Percentiles rank a stretch among this genome's conserved stretches.
phyloP scores from a whole-genome alignment of 805 yeast genomes.

The Spathaspora hagerdaliae region DNA sequence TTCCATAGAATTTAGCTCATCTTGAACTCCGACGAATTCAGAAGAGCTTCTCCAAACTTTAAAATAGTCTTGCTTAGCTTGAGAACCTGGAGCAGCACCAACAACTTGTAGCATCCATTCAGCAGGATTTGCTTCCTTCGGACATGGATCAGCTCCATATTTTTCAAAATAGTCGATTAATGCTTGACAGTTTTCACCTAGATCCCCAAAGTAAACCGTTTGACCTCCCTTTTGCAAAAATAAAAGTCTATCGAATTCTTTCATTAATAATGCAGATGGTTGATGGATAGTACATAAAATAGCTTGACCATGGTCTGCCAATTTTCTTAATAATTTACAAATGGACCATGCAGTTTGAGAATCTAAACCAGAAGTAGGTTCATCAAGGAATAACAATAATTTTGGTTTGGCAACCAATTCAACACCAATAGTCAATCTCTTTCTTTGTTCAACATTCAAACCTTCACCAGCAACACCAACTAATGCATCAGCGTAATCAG shows the following conservation, averaged over 20 bases:
- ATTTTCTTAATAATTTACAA: constrained; percentile 29
- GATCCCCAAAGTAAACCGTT: constrained; percentile 76
- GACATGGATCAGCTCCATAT: constrained; percentile 51
- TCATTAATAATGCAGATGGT: constrained; percentile 72
- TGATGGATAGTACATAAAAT: constrained; percentile 62
- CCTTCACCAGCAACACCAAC: constrained; percentile 73
- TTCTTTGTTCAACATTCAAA: constrained; percentile 32
- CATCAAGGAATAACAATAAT: constrained; percentile 30
- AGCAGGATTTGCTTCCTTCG: constrained; percentile 33
- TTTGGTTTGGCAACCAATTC: constrained; percentile 37
- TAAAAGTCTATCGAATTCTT: constrained; percentile 67
- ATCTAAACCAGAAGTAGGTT: constrained; percentile 38
- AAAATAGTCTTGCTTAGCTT: constrained; percentile 61
- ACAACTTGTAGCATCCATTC: constrained; percentile 90
- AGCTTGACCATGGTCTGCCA: constrained; percentile 31
- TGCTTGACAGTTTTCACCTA: constrained; percentile 55
- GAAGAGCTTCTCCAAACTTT: constrained; percentile 70
- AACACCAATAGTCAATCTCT: constrained; percentile 32
- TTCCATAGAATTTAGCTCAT: constrained; percentile 63
- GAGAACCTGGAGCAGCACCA: constrained; percentile 76
- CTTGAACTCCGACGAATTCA: constrained; percentile 54
- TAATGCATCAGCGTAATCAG: constrained; percentile 64
- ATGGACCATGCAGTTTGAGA: constrained; percentile 35
- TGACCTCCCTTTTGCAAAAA: constrained; percentile 67
- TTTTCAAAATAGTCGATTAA: constrained; percentile 63